Conservation (phyloP, 2,329 filamentous ascomycete species). For the Fusarium pseudocircinatum region DNA sequence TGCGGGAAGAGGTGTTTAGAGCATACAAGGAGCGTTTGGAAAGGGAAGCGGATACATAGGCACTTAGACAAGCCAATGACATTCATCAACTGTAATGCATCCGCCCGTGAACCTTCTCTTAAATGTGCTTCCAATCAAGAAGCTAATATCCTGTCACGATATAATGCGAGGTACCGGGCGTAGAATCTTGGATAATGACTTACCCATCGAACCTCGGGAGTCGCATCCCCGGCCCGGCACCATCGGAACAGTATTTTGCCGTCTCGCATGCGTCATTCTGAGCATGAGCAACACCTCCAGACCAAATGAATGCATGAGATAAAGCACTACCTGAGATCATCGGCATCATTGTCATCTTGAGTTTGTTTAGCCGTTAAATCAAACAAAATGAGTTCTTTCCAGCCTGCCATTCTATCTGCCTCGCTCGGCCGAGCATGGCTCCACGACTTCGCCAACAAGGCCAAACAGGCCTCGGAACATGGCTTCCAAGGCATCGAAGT, state of each 20-base stretch:
- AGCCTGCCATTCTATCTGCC: background rate
- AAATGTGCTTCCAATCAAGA: background rate
- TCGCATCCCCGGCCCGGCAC: background rate
- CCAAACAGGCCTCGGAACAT: background rate
- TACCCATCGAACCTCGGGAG: background rate
- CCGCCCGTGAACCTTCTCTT: too few species aligned
- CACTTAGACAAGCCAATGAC: background rate
- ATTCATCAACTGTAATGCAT: background rate
- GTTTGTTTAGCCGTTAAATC: rapidly evolving
- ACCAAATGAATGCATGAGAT: too few species aligned
- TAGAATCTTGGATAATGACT: background rate
- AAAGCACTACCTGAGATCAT: too few species aligned
- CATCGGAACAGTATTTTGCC: conserved; percentile 15
- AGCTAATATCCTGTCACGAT: rapidly evolving
- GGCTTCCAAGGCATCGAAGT: conserved; percentile 14
- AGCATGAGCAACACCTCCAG: rapidly evolving
- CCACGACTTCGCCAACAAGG: conserved; percentile 1
- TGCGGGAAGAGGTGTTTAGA: background rate
- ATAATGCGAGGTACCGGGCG: rapidly evolving
- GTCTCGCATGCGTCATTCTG: background rate
- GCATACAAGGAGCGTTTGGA: background rate
- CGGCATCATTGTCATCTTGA: rapidly evolving
- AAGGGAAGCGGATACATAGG: background rate
- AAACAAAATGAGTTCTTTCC: background rate
- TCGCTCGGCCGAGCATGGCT: conserved; percentile 16